Evolutionary conservation across 352 stramenopile species (phyloP).

Genomic region (Stramenopiles sp.): DNA sequence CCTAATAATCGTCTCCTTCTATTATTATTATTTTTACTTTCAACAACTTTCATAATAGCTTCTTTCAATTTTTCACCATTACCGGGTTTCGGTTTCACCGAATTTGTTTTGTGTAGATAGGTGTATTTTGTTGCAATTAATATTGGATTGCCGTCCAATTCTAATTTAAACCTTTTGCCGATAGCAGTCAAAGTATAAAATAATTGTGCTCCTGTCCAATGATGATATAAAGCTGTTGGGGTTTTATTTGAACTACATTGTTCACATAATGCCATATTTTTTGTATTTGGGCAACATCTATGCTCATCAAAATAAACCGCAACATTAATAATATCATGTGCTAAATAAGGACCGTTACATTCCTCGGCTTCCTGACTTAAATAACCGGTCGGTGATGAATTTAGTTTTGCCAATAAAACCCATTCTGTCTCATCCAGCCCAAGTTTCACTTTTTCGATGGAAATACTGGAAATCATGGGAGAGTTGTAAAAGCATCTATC

Average conservation of each 20-base stretch:
- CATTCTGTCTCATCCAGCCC: background rate
- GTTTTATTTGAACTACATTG: background rate
- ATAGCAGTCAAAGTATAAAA: background rate
- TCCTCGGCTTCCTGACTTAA: background rate
- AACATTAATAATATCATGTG: background rate
- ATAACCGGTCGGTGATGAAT: background rate
- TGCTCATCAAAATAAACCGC: background rate
- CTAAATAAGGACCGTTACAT: background rate
- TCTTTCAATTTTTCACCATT: background rate
- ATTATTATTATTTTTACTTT: background rate
- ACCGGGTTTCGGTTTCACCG: background rate
- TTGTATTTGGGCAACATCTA: background rate
- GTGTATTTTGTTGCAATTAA: background rate
- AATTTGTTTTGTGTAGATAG: background rate
- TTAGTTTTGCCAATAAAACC: background rate
- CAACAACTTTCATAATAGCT: background rate
- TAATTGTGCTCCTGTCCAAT: background rate
- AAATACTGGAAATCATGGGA: background rate
- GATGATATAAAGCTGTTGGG: background rate
- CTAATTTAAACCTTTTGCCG: background rate
- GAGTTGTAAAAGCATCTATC: background rate
- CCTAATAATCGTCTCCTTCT: background rate
- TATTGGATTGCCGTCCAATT: background rate
- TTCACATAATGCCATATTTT: background rate
- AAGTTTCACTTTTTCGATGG: background rate